Conservation (phyloP, 768 basidiomycete species). For the Mycena maculata region DNA sequence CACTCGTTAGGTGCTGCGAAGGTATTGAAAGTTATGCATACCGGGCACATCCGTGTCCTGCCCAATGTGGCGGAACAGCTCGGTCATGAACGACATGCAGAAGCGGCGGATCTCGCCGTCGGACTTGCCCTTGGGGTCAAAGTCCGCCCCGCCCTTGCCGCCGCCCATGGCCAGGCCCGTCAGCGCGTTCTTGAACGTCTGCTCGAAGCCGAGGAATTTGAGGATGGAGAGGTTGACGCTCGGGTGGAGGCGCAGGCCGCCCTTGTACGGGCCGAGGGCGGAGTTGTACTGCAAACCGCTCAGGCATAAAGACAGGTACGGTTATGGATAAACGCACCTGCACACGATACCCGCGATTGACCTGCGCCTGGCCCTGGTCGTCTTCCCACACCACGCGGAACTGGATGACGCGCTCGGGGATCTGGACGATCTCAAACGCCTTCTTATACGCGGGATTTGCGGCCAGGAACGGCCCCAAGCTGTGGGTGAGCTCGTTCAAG, state of each 20-base stretch:
- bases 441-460: constrained; percentile 76
- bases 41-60: constrained; percentile 80
- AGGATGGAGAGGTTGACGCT: constrained; percentile 85
- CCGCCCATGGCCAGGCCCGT: constrained; percentile 84
- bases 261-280: constrained; percentile 82
- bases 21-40: constrained; percentile 34
- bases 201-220: constrained; percentile 88
- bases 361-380: constrained; percentile 71
- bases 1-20: background rate
- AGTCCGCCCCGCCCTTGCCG: constrained; percentile 84
- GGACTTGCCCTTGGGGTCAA: constrained; percentile 85
- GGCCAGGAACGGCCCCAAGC: constrained; percentile 72
- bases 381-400: constrained; percentile 87
- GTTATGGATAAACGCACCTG: constrained; percentile 57
- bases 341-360: constrained; percentile 81
- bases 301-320: constrained; percentile 6
- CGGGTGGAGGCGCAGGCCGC: constrained; percentile 82
- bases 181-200: constrained; percentile 84
- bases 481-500: constrained; percentile 70
- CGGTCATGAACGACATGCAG: constrained; percentile 78
- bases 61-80: constrained; percentile 80
- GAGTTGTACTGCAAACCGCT: constrained; percentile 69
- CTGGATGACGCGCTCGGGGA: constrained; percentile 67
- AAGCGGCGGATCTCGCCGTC: constrained; percentile 80
- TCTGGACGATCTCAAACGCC: constrained; percentile 71